Conservation (phyloP, 345 rosid species). For the Melaleuca alternifolia region DNA sequence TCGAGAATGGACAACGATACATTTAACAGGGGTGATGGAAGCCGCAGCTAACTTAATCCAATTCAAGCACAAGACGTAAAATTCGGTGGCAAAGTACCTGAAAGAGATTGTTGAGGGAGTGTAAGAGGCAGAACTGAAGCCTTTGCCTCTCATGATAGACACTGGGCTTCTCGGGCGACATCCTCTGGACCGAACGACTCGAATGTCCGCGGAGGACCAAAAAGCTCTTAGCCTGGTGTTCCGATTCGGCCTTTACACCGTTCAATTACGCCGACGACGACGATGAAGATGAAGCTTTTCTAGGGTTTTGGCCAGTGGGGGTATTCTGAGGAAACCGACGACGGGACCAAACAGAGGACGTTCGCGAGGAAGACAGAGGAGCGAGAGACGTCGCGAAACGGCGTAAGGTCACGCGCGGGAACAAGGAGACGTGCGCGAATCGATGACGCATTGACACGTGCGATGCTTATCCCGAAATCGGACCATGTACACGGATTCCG, state of each 20-base stretch:
- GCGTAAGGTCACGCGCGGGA: not conserved
- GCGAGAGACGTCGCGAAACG: not conserved
- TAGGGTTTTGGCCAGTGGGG: not conserved
- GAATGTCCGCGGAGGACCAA: not conserved
- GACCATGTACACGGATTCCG: not conserved
- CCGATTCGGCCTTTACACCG: not conserved
- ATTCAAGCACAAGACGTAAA: not conserved
- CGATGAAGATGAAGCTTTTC: not conserved
- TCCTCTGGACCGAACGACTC: not conserved
- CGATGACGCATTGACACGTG: not conserved
- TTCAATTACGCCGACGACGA: not conserved
- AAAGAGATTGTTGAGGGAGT: constrained; percentile 85
- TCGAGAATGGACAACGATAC: not conserved
- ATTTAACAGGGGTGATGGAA: not conserved
- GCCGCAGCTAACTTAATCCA: not conserved
- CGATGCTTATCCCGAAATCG: not conserved
- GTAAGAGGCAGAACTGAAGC: constrained; percentile 76
- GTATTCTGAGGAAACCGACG: not conserved
- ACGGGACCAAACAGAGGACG: not conserved
- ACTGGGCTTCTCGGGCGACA: constrained; percentile 24
- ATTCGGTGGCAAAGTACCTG: constrained; percentile 34
- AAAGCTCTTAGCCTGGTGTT: not conserved
- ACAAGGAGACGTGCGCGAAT: not conserved
- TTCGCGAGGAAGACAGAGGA: not conserved
- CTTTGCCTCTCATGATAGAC: constrained; percentile 81